phyloP scores from a whole-genome alignment of 441 rosid genomes.

The Brassica balearica region DNA sequence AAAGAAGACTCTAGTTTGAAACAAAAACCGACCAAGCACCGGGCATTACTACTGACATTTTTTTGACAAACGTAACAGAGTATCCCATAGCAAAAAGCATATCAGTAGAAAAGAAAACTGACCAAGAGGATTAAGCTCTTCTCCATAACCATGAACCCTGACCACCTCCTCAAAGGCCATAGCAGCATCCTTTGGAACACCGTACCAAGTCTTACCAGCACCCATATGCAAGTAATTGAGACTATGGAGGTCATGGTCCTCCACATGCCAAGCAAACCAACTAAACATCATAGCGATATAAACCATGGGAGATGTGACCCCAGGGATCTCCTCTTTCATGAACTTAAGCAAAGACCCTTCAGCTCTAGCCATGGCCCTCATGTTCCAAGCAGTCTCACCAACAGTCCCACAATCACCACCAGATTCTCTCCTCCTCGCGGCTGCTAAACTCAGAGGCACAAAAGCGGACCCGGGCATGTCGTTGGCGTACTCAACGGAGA shows the following conservation, averaged over 20 bases:
- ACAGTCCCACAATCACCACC: slow-evolving; percentile 69
- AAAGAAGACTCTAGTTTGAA: neutral
- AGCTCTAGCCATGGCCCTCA: slow-evolving; percentile 95
- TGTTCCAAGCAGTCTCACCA: slow-evolving; percentile 96
- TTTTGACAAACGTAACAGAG: slow-evolving; percentile 31
- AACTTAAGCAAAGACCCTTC: slow-evolving; percentile 91
- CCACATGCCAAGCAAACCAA: slow-evolving; percentile 99
- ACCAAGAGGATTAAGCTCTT: slow-evolving; percentile 97
- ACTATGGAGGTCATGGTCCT: slow-evolving; percentile 98
- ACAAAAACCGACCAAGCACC: slow-evolving; percentile 13
- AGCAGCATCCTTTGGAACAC: slow-evolving; percentile 92
- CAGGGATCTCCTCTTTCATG: slow-evolving; percentile 99
- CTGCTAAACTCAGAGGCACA: slow-evolving; percentile 50
- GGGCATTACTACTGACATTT: neutral
- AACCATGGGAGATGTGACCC: slow-evolving; percentile 98
- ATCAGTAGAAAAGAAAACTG: slow-evolving; percentile 39
- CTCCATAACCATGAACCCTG: slow-evolving; percentile 94
- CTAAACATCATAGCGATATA: slow-evolving; percentile 98
- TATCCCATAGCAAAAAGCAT: slow-evolving; percentile 48
- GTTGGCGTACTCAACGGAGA: slow-evolving; percentile 94
- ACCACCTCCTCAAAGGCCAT: slow-evolving; percentile 97
- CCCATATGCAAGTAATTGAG: slow-evolving; percentile 98
- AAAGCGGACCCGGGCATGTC: slow-evolving; percentile 99
- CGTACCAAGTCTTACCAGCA: slow-evolving; percentile 97
- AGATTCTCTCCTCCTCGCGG: slow-evolving; percentile 53